Percentiles rank a stretch among this genome's conserved stretches.
These are phyloP conservation scores for Shiraia bambusicola DNA, from an alignment of 2,329 filamentous ascomycete genomes.

Conservation along the genomic window DNA sequence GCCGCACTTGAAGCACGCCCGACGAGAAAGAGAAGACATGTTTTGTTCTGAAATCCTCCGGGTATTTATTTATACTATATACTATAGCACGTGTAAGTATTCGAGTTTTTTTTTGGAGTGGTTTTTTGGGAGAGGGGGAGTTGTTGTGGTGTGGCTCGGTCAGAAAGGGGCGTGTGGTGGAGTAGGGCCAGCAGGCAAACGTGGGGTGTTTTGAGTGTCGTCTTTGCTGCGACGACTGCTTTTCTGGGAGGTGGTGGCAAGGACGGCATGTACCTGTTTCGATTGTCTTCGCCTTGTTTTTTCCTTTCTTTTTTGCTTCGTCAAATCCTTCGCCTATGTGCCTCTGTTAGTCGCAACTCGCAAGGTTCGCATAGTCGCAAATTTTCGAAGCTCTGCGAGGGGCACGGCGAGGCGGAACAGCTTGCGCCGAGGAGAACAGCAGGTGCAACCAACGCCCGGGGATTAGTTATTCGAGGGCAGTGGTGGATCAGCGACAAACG, in stretches of 20 bases:
- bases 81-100: conserved; percentile 27
- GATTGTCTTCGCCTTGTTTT: conserved; percentile 21
- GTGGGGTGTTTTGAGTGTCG: conserved; percentile 21
- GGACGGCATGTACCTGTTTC: conserved; percentile 32
- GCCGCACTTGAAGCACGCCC: conserved; percentile 57
- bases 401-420: conserved; percentile 25
- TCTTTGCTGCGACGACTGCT: conserved; percentile 23
- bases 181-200: conserved; percentile 17
- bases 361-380: conserved; percentile 11
- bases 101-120: neutral
- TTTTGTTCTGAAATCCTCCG: conserved; percentile 38
- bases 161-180: neutral
- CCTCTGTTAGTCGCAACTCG: conserved; percentile 33
- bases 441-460: neutral
- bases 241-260: conserved; percentile 4
- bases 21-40: conserved; percentile 57
- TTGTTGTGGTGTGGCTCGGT: conserved; percentile 5
- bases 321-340: conserved; percentile 36
- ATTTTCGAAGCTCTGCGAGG: conserved; percentile 32
- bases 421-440: conserved; percentile 18
- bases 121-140: no score
- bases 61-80: no score
- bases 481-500: conserved; percentile 15
- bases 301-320: conserved; percentile 21
- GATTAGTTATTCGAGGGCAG: conserved; percentile 1